Evolutionary conservation across 1,284 basidiomycete species (phyloP), one percentile per base, ranked within the genome.

Genomic region (Microbotryomycetes sp.): DNA sequence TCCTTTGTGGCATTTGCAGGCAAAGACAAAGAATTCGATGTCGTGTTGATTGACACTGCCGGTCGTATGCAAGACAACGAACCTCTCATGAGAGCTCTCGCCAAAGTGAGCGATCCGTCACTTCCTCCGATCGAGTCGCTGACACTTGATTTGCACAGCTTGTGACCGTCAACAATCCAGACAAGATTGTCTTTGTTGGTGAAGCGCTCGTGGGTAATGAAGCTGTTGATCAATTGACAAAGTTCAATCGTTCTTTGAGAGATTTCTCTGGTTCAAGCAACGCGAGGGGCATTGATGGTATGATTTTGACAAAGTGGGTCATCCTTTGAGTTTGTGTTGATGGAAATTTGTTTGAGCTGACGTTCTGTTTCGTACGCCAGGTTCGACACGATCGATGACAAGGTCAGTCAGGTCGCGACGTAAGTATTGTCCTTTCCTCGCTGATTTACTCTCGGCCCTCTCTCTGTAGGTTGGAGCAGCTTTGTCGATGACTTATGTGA

Each of bases 1-100:
- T 22, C 32, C 31, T 42, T 14, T 49, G 19, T 45, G 32, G 29
- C 52, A 15, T 42, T 5, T 5, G 29, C 72, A 93, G 91, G 84
- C 36, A 86, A 85, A 68, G 87, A 92, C 68, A 86, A 88, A 66
- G 83, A 85, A 63, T 96, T 93, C 74, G 92, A 97, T 74, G 91
- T 96, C 23, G 92, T 97, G 6, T 80, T 97, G 47, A 89, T 97
- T 72, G 92, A 97, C 76, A 97, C 93, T 1, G 93, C 93, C n/a
- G 93, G 92, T 1, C 83, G 92, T 59, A 96, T 97, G 93, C 93
- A 97, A 76, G 92, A 97, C 77, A 97, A 97, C 74, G 92, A 97
- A 85, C 93, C 92, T 1, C 79, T 97, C 60, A 97, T 97, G 92
- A 84, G 90, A n/a, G 92, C 93, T 6, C 81, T 97, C n/a, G 90